Evolutionary conservation across 2,329 filamentous ascomycete genomes (phyloP), one percentile per base, ranked within the genome.

Genomic region (Cytospora piceicola): DNA sequence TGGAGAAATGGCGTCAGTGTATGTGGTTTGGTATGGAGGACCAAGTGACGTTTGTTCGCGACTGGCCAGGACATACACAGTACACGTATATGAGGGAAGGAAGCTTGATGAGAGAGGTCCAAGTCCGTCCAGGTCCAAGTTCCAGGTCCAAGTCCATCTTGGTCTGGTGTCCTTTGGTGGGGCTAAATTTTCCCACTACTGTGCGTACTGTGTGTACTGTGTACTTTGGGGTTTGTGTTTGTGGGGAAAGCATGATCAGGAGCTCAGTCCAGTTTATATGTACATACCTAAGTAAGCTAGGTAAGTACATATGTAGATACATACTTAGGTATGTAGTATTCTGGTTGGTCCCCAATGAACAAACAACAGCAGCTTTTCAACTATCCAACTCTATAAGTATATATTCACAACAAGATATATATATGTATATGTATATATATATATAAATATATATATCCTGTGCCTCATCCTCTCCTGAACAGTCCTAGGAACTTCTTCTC

Each of bases 401-500:
- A 2, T 39, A 17, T 15, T 5, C 17, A 39, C 36, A 4, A 39
- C 12, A 17, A 39, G 2, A 29, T 29, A 29, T 29, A 29, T 29
- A 29, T 29, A 29, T 29, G 5, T 29, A 29, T 29, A 29, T 29
- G 3, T 29, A 29, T 29, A 29, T 3, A 29, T 29, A 29, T 29
- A 29, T 29, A 3, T n/a, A 9, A 22, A n/a, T 3, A 17, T 22
- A 22, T 46, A 6, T 22, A 39, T 39, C 15, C 14, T 39, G 36
- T 11, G 36, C 2, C 2, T 54, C 67, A 67, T 30, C 57, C 51
- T n/a, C 69, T 60, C 46, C 72, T 69, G 52, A 77, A 74, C 17
- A 73, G 54, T 1, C 74, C 72, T 61, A 71, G 70, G 32, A 76
- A 73, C n/a, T 72, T 63, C 66, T 66, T 70, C 61, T 73, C 69